Conservation (phyloP, 31 red algal genomes). For the Asparagopsis taxiformis region DNA sequence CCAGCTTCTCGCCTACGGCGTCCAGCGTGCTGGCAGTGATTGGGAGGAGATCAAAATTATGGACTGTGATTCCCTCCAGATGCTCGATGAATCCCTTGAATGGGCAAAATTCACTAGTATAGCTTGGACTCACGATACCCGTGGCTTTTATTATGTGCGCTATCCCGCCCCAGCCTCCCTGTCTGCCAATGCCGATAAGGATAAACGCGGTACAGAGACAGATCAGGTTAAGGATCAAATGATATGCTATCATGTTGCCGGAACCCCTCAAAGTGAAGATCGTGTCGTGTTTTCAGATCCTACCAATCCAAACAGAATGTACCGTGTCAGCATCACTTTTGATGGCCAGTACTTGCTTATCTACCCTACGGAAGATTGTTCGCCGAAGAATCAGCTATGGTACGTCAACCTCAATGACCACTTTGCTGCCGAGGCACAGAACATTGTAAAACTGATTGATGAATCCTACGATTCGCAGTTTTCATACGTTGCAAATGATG, state of each 20-base stretch:
- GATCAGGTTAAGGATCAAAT: constrained; percentile 17
- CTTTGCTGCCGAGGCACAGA: neutral
- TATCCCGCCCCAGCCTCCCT: constrained; percentile 47
- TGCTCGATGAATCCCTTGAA: neutral
- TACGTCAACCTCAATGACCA: constrained; percentile 44
- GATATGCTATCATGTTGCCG: constrained; percentile 18
- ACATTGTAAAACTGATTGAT: neutral
- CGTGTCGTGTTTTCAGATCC: constrained; percentile 11
- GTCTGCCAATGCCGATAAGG: constrained; percentile 44
- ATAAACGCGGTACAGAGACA: constrained; percentile 71
- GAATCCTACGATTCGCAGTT: neutral
- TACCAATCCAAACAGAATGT: constrained; percentile 4
- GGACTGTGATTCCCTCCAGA: neutral
- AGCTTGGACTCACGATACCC: constrained; percentile 21
- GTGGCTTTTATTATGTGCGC: constrained; percentile 42
- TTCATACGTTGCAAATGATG: constrained; percentile 33
- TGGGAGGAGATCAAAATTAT: constrained; percentile 18
- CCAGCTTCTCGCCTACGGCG: constrained; percentile 13
- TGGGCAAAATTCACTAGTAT: constrained; percentile 23
- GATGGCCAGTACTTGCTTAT: constrained; percentile 35
- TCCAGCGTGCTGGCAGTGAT: constrained; percentile 17
- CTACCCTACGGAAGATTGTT: constrained; percentile 7
- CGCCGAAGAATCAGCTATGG: constrained; percentile 58
- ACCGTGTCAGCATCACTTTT: constrained; percentile 20
- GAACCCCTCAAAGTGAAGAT: constrained; percentile 13